Conservation (phyloP, 768 basidiomycete species). For the Termitomyces sp. region DNA sequence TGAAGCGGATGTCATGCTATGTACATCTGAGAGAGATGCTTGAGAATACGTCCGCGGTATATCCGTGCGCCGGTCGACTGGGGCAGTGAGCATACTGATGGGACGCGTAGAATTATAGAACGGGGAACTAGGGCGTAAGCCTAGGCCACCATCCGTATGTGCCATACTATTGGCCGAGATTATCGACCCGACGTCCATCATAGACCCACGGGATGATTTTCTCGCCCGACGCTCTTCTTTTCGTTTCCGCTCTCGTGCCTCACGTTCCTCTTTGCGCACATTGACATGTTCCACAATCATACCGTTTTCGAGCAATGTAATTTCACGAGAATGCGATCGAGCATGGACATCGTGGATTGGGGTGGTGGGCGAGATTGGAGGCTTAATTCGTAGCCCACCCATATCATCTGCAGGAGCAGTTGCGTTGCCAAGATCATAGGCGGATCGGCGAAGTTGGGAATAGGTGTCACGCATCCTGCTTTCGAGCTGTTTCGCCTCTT, state of each 20-base stretch:
- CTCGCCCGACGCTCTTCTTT: slow-evolving; percentile 69
- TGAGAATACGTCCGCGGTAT: slow-evolving; percentile 69
- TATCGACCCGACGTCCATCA: slow-evolving; percentile 66
- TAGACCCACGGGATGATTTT: slow-evolving; percentile 70
- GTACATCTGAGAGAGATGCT: slow-evolving; percentile 76
- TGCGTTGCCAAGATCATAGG: slow-evolving; percentile 58
- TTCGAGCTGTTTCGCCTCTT: slow-evolving; percentile 73
- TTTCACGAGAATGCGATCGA: slow-evolving; percentile 59
- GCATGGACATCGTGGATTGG: slow-evolving; percentile 35
- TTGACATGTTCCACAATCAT: slow-evolving; percentile 88
- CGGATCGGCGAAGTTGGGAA: slow-evolving; percentile 72
- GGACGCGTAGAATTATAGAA: slow-evolving; percentile 55
- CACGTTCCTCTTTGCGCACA: slow-evolving; percentile 72
- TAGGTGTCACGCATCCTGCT: slow-evolving; percentile 77
- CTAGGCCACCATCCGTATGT: slow-evolving; percentile 52
- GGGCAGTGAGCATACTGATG: slow-evolving; percentile 55
- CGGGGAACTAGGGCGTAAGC: slow-evolving; percentile 52
- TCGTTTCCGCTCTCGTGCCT: slow-evolving; percentile 64
- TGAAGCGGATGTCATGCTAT: slow-evolving; percentile 64
- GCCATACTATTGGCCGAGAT: slow-evolving; percentile 60
- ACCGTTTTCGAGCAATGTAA: slow-evolving; percentile 81
- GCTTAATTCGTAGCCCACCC: slow-evolving; percentile 67
- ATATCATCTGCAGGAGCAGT: slow-evolving; percentile 48
- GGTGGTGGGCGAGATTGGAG: slow-evolving; percentile 41
- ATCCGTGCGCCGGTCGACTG: slow-evolving; percentile 50